These are phyloP conservation scores for Tuctoria greenei DNA, from an alignment of 176 grass and related monocot genomes.

Conservation along the genomic window DNA sequence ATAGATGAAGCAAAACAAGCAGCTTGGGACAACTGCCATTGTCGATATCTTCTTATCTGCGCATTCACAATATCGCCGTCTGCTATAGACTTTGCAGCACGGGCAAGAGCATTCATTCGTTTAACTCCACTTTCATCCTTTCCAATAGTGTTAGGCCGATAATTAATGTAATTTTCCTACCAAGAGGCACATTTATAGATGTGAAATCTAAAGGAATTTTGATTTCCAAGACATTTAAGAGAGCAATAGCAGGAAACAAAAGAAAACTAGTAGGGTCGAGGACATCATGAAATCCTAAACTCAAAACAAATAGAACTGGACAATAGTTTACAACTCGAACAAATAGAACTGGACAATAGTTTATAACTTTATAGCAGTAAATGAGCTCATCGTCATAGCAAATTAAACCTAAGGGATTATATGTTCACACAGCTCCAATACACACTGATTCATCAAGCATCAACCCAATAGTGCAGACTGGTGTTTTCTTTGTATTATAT, in stretches of 20 bases:
- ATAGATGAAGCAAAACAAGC: constrained; percentile 88
- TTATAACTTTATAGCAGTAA: not conserved
- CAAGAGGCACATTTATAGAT: constrained; percentile 17
- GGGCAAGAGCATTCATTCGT: constrained; percentile 82
- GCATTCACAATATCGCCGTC: constrained; percentile 95
- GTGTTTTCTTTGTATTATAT: not conserved
- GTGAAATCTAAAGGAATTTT: constrained; percentile 12
- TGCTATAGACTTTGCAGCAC: constrained; percentile 78
- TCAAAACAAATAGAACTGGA: constrained; percentile 10
- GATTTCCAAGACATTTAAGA: not conserved
- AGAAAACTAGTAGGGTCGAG: not conserved
- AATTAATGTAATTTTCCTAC: constrained; percentile 99
- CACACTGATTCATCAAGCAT: not conserved
- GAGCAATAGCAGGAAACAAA: not conserved
- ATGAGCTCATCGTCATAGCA: not conserved
- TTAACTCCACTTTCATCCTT: constrained; percentile 97
- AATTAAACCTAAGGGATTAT: not conserved
- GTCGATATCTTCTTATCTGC: constrained; percentile 97
- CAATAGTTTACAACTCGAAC: too few species aligned
- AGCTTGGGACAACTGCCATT: constrained; percentile 96
- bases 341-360: not conserved
- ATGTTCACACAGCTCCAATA: not conserved
- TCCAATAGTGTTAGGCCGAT: constrained; percentile 66
- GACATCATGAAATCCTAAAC: not conserved
- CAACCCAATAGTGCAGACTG: not conserved